Conservation (phyloP, 2,329 filamentous ascomycete genomes). For the Orbilia javanica region DNA sequence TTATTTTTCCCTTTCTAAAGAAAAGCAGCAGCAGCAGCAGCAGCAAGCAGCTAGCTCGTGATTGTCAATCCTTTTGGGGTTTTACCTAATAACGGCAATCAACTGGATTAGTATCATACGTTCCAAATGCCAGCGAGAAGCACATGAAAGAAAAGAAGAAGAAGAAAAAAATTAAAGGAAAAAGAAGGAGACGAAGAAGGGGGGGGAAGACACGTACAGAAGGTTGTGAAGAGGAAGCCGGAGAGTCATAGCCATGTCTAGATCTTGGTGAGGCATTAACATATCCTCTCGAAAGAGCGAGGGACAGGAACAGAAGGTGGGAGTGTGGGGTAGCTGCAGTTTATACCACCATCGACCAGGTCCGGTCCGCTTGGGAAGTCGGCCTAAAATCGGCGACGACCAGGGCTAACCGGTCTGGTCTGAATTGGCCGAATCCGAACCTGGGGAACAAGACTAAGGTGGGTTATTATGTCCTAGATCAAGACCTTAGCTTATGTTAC, state of each 20-base stretch:
- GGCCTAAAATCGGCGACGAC: conserved; percentile 36
- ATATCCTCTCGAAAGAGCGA: not conserved
- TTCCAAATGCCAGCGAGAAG: not conserved
- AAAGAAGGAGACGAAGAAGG: not conserved
- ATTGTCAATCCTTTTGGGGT: not conserved
- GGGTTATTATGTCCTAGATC: no score
- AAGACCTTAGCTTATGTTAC: no score
- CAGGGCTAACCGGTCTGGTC: not conserved
- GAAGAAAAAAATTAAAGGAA: not conserved
- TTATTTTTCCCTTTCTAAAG: not conserved
- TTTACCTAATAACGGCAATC: not conserved
- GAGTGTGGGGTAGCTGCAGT: conserved; percentile 24
- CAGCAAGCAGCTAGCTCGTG: no score
- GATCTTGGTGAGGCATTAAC: conserved; percentile 41
- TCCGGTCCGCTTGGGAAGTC: not conserved
- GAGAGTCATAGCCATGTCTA: not conserved
- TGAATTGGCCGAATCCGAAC: no score
- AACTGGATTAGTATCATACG: not conserved
- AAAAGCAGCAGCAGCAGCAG: not conserved
- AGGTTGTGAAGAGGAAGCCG: not conserved
- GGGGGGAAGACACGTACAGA: conserved; percentile 1
- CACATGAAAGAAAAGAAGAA: conserved; percentile 1
- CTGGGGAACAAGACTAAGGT: no score
- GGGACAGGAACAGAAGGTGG: conserved; percentile 38
- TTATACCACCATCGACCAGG: not conserved